Evolutionary conservation across 1,284 basidiomycete genomes (phyloP), one percentile per base, ranked within the genome.

Genomic region (Microbotryomycetes sp.): DNA sequence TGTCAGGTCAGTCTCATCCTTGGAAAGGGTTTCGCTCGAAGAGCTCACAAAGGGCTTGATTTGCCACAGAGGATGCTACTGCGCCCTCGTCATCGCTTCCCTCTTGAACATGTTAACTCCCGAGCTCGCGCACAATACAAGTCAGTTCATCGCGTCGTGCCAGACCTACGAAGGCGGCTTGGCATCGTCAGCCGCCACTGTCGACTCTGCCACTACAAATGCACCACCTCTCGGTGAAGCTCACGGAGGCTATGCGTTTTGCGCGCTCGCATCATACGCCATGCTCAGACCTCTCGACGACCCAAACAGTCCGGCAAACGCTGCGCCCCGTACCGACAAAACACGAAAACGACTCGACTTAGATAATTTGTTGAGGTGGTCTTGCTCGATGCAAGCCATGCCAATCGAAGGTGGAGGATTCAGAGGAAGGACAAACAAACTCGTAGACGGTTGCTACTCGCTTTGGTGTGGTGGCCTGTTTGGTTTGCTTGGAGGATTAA

Each of bases 141-240:
- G 77, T 49, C 72, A 75, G 27, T 82, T 80, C 62, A 70, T 81
- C 47, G 72, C 78, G 26, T 74, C 75, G 69, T 97, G 92, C 73
- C 96, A 98, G 76, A 98, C 93, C 0, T 98, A 94, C 77, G 96
- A 99, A 77, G 96, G 96, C 41, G 94, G 96, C 0, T 93, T 98
- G 72, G 83, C 91, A 0, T 89, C 87, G 3, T 81, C 90, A 0
- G 88, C 89, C 0, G 85, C 89, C 57, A 85, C 88, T 0, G 83
- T 79, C 63, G 71, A 75, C 64, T 71, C 71, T 24, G 68, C 71
- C 15, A 62, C 61, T 76, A 28, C 75, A 80, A 29, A 68, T 24
- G 27, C 86, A 82, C 23, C 74, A 0, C 78, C 86, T 5, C 81
- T 92, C 46, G 88, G 93, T 53, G 96, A 99, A 76, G 93, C 96